Conservation (phyloP, 75 land plant genomes). For the Larix kaempferi region DNA sequence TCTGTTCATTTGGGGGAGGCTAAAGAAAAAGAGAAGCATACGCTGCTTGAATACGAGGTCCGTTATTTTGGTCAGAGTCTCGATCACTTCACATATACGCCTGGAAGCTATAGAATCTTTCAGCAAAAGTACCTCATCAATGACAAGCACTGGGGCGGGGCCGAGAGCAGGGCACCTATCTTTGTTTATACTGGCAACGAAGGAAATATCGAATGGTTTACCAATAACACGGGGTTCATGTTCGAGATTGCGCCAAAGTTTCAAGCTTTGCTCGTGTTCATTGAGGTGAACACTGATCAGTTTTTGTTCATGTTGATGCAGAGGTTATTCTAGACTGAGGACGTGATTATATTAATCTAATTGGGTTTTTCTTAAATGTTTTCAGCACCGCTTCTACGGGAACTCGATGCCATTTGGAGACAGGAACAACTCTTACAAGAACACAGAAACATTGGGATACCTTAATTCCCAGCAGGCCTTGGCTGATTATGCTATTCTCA, state of each 20-base stretch:
- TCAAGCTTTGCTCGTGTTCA: slow-evolving; percentile 61
- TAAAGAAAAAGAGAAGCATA: too few species aligned
- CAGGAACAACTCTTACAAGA: slow-evolving; percentile 23
- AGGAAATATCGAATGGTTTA: slow-evolving; percentile 75
- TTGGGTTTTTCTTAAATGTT: neutral
- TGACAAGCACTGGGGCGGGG: slow-evolving; percentile 53
- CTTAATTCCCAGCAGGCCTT: slow-evolving; percentile 77
- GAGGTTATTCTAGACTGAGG: neutral
- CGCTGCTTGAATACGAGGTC: neutral
- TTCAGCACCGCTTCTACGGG: slow-evolving; percentile 90
- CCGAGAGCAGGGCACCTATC: slow-evolving; percentile 41
- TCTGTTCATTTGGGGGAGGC: too few species aligned
- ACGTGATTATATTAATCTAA: neutral
- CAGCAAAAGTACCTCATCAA: slow-evolving; percentile 65
- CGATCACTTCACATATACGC: slow-evolving; percentile 65
- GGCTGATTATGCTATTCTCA: slow-evolving; percentile 78
- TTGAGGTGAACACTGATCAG: slow-evolving; percentile 37
- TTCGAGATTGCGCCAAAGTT: slow-evolving; percentile 49
- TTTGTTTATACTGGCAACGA: slow-evolving; percentile 78
- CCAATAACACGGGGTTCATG: slow-evolving; percentile 68
- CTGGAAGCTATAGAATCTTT: slow-evolving; percentile 44
- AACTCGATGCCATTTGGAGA: slow-evolving; percentile 69
- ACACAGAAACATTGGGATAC: slow-evolving; percentile 60
- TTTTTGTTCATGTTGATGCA: neutral
- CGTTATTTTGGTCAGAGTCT: slow-evolving; percentile 46